Evolutionary conservation across 2,329 filamentous ascomycete genomes (phyloP).

Genomic region (Pseudocercospora ulei): DNA sequence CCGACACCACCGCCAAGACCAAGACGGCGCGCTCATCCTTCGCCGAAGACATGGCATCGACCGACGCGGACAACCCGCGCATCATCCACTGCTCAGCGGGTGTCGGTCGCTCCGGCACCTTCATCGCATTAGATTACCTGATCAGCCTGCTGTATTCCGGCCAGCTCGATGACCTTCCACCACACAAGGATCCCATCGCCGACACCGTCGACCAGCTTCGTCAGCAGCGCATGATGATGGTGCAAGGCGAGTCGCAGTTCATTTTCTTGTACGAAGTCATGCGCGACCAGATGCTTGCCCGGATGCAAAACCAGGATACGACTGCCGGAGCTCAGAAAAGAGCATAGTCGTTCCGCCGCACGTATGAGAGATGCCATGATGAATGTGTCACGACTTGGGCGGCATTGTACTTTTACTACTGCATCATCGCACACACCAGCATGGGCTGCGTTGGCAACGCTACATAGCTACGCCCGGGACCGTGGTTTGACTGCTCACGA

Average conservation of each 20-base stretch:
- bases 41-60: constrained; percentile 27
- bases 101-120: constrained; percentile 87
- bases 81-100: constrained; percentile 69
- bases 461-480: constrained; percentile 1
- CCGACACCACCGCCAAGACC: constrained; percentile 12
- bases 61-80: constrained; percentile 52
- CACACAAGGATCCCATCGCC: constrained; percentile 59
- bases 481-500: not conserved
- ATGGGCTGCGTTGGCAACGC: not conserved
- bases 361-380: constrained; percentile 4
- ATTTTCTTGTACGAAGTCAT: constrained; percentile 82
- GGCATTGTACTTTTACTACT: constrained; percentile 5
- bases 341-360: constrained; percentile 5
- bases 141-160: constrained; percentile 71
- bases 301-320: constrained; percentile 8
- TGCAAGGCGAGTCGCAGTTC: constrained; percentile 78
- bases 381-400: constrained; percentile 7
- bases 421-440: constrained; percentile 5
- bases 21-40: constrained; percentile 20
- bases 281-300: constrained; percentile 50
- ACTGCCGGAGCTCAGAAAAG: constrained; percentile 11
- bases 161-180: constrained; percentile 45
- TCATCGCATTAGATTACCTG: constrained; percentile 90
- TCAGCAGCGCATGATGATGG: constrained; percentile 88
- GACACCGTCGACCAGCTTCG: constrained; percentile 70